Percentiles rank a stretch among this genome's conserved stretches.
Evolutionary conservation across 306 rosid genomes (phyloP).

Genomic region (Vigna hirtella): DNA sequence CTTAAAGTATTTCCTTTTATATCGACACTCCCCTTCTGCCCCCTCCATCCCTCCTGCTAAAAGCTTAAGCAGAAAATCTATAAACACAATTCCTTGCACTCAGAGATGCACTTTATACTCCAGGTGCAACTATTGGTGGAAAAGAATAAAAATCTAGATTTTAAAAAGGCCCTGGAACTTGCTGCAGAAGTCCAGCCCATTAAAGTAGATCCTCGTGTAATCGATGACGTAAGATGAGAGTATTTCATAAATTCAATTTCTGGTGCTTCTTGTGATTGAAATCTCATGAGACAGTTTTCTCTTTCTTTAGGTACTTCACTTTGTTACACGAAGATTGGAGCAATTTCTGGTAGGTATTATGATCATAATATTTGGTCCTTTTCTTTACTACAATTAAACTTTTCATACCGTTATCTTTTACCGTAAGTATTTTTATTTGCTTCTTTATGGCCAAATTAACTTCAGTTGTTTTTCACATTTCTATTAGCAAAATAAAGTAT

Average conservation of each 20-base stretch:
- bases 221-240: slow-evolving; percentile 66
- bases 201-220: slow-evolving; percentile 60
- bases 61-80: slow-evolving; percentile 28
- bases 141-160: slow-evolving; percentile 74
- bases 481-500: slow-evolving; percentile 1
- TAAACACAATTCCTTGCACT: slow-evolving; percentile 37
- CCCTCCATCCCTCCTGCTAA: background rate
- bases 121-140: slow-evolving; percentile 95
- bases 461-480: background rate
- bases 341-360: slow-evolving; percentile 78
- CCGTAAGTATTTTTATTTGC: slow-evolving; percentile 3
- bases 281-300: slow-evolving; percentile 35
- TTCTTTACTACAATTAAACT: background rate
- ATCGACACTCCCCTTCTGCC: background rate
- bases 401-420: slow-evolving; percentile 20
- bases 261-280: slow-evolving; percentile 20
- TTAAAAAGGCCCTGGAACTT: slow-evolving; percentile 76
- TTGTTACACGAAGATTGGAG: slow-evolving; percentile 88
- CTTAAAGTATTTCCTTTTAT: no score
- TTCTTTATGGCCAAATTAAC: slow-evolving; percentile 10
- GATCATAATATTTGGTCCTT: slow-evolving; percentile 29
- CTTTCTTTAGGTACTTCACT: slow-evolving; percentile 70
- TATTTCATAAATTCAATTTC: slow-evolving; percentile 15
- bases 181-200: slow-evolving; percentile 78
- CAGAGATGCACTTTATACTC: slow-evolving; percentile 39